A percentile compares a stretch with the other conserved stretches of the same genome.
phyloP scores from a whole-genome alignment of 768 basidiomycete genomes.

The Lenzites betulinus region DNA sequence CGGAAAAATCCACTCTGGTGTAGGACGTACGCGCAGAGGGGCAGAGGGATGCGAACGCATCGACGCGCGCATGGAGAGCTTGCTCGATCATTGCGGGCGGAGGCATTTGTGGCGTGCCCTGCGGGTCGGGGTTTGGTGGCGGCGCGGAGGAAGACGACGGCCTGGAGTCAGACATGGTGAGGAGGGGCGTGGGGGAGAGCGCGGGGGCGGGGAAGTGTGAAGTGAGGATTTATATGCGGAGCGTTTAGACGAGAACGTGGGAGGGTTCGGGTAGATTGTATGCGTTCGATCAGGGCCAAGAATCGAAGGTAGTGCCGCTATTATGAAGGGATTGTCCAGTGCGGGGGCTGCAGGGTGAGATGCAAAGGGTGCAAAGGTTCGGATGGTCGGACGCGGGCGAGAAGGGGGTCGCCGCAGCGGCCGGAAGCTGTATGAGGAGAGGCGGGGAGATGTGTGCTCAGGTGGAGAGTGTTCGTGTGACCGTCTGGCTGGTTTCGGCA shows the following conservation, averaged over 20 bases:
- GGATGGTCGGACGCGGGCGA: background rate
- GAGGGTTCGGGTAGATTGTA: constrained; percentile 20
- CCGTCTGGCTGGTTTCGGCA: constrained; percentile 21
- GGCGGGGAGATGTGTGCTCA: constrained; percentile 1
- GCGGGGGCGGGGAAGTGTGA: background rate
- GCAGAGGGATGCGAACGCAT: constrained; percentile 33
- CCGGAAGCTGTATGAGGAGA: constrained; percentile 7
- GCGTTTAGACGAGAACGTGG: constrained; percentile 20
- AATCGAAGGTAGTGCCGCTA: constrained; percentile 2
- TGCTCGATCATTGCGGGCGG: constrained; percentile 15
- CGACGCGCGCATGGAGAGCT: constrained; percentile 18
- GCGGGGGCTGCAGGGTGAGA: background rate
- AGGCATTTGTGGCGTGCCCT: background rate
- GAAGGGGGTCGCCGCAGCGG: background rate
- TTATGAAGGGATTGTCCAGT: background rate
- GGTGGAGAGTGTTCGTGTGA: constrained; percentile 20
- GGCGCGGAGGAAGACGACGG: constrained; percentile 10
- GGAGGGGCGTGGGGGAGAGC: background rate
- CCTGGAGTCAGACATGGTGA: constrained; percentile 14
- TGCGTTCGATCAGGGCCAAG: constrained; percentile 18
- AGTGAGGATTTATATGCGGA: constrained; percentile 13
- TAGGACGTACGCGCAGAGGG: constrained; percentile 55
- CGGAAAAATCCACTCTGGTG: constrained; percentile 46
- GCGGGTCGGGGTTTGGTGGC: background rate
- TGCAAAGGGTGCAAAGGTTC: background rate